Evolutionary conservation across 148 eudicot genomes (phyloP), one percentile per base, ranked within the genome.

Genomic region (Vaccinium darrowii): DNA sequence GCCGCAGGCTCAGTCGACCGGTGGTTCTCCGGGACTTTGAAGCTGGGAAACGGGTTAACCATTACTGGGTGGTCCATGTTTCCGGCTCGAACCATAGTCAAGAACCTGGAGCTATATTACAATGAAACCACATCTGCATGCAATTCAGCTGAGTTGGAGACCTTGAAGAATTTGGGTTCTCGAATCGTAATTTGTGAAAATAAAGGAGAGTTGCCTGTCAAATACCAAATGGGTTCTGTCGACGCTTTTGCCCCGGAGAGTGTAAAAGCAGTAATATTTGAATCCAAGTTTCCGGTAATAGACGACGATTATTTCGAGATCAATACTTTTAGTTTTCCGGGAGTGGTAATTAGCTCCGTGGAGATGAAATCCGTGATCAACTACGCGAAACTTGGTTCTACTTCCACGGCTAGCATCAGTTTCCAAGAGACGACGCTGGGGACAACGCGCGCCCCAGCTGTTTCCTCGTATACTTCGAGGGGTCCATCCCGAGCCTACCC

Each of bases 1-100:
- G 88, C 85, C 0, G 88, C 90, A 1, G 88, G 88, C 25, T 76
- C 88, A 0, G 62, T 84, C 2, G 88, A 88, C 58, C 85, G 90
- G 5, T 72, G 23, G 65, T 79, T 79, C 49, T 52, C 54, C 6
- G 83, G 74, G 13, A 81, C 56, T 5, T 4, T 81, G 39, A 81
- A 56, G 12, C 56, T 62, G 5, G 83, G 83, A n/a, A 47, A 43
- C 27, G 75, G 75, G 56, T 6, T 63, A 43, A 81, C 39, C 3
- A 43, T 81, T 75, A 81, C 12, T 11, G 75, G 83, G 4, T 81
- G 83, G 83, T 62, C 74, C 11, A 21, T 63, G 73, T 13, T 80
- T 7, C 72, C 82, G 15, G 82, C 74, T 21, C 67, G 13, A n/a
- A 57, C 75, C n/a, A 2, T 39, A 2, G 51, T 80, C 7, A 18